Evolutionary conservation across 2,329 filamentous ascomycete species (phyloP).

Genomic region (Botrytis paeoniae): DNA sequence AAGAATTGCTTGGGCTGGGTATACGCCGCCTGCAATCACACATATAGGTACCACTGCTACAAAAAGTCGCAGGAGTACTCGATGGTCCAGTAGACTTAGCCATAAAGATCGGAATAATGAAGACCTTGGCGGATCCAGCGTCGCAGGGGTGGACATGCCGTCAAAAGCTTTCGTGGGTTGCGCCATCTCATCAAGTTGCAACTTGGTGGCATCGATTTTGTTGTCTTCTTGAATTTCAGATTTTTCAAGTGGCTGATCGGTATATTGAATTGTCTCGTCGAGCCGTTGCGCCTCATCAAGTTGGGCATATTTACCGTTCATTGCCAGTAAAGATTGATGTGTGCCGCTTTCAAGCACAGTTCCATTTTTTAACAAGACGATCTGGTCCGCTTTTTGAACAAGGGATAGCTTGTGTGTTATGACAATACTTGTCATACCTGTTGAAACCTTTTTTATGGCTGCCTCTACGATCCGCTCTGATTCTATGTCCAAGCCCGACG

Average conservation of each 20-base stretch:
- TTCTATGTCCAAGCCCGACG: conserved; percentile 85
- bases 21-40: conserved; percentile 53
- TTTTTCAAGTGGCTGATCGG: neutral
- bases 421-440: conserved; percentile 85
- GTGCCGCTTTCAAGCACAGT: conserved; percentile 84
- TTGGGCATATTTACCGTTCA: conserved; percentile 64
- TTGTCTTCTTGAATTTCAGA: neutral
- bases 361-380: conserved; percentile 82
- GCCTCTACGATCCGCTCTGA: conserved; percentile 90
- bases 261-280: conserved; percentile 33
- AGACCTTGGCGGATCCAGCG: neutral
- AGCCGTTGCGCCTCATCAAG: conserved; percentile 62
- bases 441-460: conserved; percentile 77
- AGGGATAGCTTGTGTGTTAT: conserved; percentile 92
- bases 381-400: conserved; percentile 87
- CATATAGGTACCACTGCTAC: conserved; percentile 47
- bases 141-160: neutral
- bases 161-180: neutral
- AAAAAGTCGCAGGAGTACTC: conserved; percentile 43
- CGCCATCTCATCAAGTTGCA: conserved; percentile 29
- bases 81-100: neutral
- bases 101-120: neutral
- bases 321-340: conserved; percentile 71
- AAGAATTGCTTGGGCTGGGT: conserved; percentile 81
- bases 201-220: neutral